A percentile compares a stretch with the other conserved stretches of the same genome.
These are phyloP conservation scores for Nicotiana benthamiana DNA, from an alignment of 257 asterid species.

Conservation along the genomic window DNA sequence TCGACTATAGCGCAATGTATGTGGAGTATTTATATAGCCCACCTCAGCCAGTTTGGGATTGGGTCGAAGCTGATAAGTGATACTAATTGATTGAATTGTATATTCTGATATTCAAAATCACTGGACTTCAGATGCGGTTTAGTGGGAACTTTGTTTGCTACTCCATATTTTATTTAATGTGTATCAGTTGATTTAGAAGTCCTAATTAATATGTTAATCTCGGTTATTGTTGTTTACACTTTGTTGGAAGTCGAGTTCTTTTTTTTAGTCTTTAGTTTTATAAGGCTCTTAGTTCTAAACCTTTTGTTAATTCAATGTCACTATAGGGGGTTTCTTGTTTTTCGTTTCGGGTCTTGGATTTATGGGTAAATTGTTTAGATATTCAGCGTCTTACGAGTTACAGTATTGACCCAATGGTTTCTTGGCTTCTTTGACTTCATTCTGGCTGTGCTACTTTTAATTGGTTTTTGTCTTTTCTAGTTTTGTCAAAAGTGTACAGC, in stretches of 20 bases:
- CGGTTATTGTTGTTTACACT: neutral
- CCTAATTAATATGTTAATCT: neutral
- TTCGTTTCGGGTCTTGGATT: neutral
- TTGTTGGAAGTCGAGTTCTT: neutral
- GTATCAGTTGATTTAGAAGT: neutral
- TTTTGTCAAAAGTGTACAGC: neutral
- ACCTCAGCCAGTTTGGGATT: neutral
- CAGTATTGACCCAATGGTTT: no score
- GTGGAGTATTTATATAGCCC: neutral
- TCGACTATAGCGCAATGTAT: no score
- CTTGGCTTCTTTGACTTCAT: no score
- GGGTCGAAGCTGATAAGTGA: neutral
- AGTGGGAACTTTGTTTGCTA: neutral
- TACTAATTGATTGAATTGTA: neutral
- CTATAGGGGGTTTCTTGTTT: neutral
- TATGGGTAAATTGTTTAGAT: neutral
- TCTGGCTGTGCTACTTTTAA: no score
- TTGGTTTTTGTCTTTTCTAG: no score
- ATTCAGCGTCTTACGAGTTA: neutral
- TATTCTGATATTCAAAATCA: neutral
- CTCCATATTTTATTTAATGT: neutral
- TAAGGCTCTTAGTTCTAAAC: neutral
- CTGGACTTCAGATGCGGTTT: neutral
- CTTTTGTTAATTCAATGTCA: neutral
- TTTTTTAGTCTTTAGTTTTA: neutral